Evolutionary conservation across 768 basidiomycete species (phyloP).

Genomic region (Rubroboletus satanas): DNA sequence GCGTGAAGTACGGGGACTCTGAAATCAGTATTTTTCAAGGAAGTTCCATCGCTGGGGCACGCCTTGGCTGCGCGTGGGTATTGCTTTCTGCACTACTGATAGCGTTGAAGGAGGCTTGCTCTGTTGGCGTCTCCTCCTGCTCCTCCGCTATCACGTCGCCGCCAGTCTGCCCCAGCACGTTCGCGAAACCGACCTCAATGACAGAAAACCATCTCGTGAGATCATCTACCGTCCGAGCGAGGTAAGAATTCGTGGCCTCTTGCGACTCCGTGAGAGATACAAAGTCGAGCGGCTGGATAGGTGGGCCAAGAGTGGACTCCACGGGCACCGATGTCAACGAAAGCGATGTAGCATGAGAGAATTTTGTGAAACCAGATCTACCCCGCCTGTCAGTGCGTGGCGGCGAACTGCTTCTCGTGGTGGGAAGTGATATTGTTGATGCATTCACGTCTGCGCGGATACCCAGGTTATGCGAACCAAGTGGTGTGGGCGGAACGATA

Average conservation of each 20-base stretch:
- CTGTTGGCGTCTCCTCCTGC: slow-evolving; percentile 42
- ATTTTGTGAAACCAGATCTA: slow-evolving; percentile 21
- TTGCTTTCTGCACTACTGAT: slow-evolving; percentile 7
- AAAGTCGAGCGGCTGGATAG: slow-evolving; percentile 69
- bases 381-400: slow-evolving; percentile 22
- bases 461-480: slow-evolving; percentile 29
- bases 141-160: slow-evolving; percentile 63
- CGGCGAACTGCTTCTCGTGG: slow-evolving; percentile 31
- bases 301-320: slow-evolving; percentile 38
- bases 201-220: slow-evolving; percentile 72
- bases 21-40: slow-evolving; percentile 8
- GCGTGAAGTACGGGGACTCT: slow-evolving; percentile 2
- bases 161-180: slow-evolving; percentile 53
- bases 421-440: slow-evolving; percentile 40
- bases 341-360: slow-evolving; percentile 29
- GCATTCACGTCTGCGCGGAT: slow-evolving; percentile 32
- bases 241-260: slow-evolving; percentile 61
- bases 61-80: slow-evolving; percentile 8
- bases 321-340: slow-evolving; percentile 34
- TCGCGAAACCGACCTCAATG: slow-evolving; percentile 67
- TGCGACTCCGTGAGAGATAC: slow-evolving; percentile 46
- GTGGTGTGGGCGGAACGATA: slow-evolving; percentile 37
- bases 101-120: slow-evolving; percentile 13
- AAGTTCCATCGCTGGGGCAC: slow-evolving; percentile 17
- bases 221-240: slow-evolving; percentile 70